phyloP scores from a whole-genome alignment of 495 filamentous ascomycete species.

The Annulohypoxylon nitens region DNA sequence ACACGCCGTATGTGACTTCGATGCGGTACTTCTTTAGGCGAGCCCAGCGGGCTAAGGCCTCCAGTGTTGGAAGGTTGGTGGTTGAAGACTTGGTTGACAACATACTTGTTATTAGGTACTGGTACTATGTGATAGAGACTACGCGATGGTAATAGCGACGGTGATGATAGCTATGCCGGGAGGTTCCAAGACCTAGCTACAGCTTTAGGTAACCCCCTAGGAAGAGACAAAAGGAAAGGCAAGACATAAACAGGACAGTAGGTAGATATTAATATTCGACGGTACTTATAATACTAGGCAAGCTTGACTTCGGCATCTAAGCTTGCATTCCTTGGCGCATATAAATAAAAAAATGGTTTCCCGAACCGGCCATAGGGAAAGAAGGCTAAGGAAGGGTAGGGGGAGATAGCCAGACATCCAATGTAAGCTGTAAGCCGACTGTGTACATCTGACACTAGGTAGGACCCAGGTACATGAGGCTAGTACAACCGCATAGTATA shows the following conservation, averaged over 20 bases:
- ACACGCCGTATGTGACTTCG: slow-evolving; percentile 62
- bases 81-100: slow-evolving; percentile 27
- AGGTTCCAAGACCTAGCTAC: slow-evolving; percentile 21
- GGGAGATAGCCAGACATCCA: neutral
- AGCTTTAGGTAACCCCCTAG: slow-evolving; percentile 12
- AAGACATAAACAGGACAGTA: slow-evolving; percentile 1
- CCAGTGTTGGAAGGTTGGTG: slow-evolving; percentile 28
- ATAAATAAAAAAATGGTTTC: slow-evolving; percentile 28
- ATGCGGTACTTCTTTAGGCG: slow-evolving; percentile 64
- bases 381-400: neutral
- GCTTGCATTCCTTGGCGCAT: slow-evolving; percentile 35
- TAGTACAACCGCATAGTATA: neutral
- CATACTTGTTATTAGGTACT: neutral
- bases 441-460: neutral
- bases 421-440: slow-evolving; percentile 3
- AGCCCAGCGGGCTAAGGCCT: slow-evolving; percentile 51
- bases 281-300: neutral
- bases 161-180: slow-evolving; percentile 11
- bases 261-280: slow-evolving; percentile 3
- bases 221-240: slow-evolving; percentile 10
- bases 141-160: slow-evolving; percentile 12
- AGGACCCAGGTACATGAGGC: neutral
- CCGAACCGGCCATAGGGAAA: slow-evolving; percentile 21
- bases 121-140: slow-evolving; percentile 3
- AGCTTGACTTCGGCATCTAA: slow-evolving; percentile 12